Conservation (phyloP, 352 stramenopile species). For the Phytophthora gonapodyides region DNA sequence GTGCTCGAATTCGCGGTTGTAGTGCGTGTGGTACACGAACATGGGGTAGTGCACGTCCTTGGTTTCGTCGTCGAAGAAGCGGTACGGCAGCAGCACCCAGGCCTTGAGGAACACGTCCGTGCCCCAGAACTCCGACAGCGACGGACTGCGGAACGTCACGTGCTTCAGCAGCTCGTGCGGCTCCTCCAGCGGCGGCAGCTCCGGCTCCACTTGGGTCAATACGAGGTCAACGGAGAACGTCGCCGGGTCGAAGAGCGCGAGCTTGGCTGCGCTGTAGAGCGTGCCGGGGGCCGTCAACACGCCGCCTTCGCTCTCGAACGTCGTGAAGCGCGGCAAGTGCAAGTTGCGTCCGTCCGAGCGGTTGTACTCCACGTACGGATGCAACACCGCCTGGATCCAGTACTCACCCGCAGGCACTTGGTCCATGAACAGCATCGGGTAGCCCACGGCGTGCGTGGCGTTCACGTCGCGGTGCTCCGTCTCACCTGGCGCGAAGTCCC, state of each 20-base stretch:
- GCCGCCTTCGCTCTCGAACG: constrained; percentile 59
- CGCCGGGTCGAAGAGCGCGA: constrained; percentile 42
- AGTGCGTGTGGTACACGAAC: constrained; percentile 82
- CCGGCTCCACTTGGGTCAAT: constrained; percentile 52
- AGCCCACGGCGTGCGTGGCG: constrained; percentile 44
- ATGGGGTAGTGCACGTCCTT: constrained; percentile 68
- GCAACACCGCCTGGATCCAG: constrained; percentile 66
- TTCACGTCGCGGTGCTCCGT: constrained; percentile 51
- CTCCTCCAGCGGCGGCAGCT: constrained; percentile 43
- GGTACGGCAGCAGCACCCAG: constrained; percentile 71
- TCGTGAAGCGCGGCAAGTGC: constrained; percentile 57
- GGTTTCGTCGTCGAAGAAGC: constrained; percentile 59
- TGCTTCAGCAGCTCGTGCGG: constrained; percentile 65
- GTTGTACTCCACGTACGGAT: constrained; percentile 71
- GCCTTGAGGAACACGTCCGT: constrained; percentile 72
- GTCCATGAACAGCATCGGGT: constrained; percentile 47
- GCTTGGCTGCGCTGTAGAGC: constrained; percentile 59
- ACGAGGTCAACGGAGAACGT: constrained; percentile 46
- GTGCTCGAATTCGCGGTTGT: constrained; percentile 68
- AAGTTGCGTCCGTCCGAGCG: constrained; percentile 51
- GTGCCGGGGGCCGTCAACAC: constrained; percentile 63
- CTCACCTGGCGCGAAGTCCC: constrained; percentile 42
- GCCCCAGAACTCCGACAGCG: constrained; percentile 71
- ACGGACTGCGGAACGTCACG: constrained; percentile 62
- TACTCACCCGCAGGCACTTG: constrained; percentile 58